phyloP scores from a whole-genome alignment of 768 basidiomycete genomes.

The Russula vinacea region DNA sequence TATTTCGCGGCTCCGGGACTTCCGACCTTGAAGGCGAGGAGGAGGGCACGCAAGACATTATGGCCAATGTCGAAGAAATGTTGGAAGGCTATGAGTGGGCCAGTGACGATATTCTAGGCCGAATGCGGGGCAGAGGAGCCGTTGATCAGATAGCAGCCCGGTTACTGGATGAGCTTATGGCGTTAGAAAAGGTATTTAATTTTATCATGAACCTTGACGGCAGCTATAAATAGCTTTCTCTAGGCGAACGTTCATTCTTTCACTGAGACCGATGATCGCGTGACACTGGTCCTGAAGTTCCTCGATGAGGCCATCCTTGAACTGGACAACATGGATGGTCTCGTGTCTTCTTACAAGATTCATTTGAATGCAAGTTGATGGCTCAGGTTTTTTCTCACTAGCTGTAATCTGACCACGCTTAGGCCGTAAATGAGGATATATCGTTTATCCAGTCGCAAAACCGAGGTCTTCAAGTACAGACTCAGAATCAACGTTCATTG shows the following conservation, averaged over 20 bases:
- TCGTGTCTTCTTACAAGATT: conserved; percentile 92
- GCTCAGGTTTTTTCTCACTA: conserved; percentile 5
- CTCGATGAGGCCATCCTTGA: conserved; percentile 88
- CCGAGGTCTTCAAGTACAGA: conserved; percentile 94
- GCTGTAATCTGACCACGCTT: conserved; percentile 18
- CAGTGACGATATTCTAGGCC: conserved; percentile 67
- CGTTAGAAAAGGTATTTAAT: conserved; percentile 78
- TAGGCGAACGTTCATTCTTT: conserved; percentile 98
- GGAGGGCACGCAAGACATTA: conserved; percentile 73
- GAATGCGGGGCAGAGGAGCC: conserved; percentile 63
- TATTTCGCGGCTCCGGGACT: conserved; percentile 41
- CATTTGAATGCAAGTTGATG: conserved; percentile 76
- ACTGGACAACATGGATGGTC: conserved; percentile 84
- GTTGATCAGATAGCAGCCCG: conserved; percentile 92
- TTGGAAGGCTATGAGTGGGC: conserved; percentile 98
- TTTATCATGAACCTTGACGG: neutral
- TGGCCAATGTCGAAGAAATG: conserved; percentile 97
- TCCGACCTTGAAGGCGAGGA: conserved; percentile 46
- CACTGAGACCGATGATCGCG: conserved; percentile 91
- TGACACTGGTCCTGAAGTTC: conserved; percentile 77
- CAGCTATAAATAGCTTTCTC: conserved; percentile 9
- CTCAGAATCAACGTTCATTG: conserved; percentile 87
- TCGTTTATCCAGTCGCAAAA: conserved; percentile 94
- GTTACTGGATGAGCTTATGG: conserved; percentile 83
- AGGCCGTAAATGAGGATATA: conserved; percentile 96